phyloP scores from a whole-genome alignment of 2,329 filamentous ascomycete species.

The Pyricularia grisea region DNA sequence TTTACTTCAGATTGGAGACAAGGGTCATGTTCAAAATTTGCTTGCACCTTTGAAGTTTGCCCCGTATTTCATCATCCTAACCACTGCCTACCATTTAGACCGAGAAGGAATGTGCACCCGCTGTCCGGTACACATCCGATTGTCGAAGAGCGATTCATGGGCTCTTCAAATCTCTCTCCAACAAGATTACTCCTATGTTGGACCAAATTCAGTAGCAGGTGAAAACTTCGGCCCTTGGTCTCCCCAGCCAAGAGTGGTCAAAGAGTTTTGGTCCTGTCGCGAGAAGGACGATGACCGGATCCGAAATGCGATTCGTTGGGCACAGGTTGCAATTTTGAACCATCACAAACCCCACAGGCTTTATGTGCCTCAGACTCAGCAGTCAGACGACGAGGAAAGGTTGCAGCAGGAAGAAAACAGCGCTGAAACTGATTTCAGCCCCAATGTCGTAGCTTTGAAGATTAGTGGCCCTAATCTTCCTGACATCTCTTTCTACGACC shows the following conservation, averaged over 20 bases:
- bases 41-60: background rate
- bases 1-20: background rate
- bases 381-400: constrained; percentile 12
- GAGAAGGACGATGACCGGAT: constrained; percentile 55
- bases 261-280: constrained; percentile 54
- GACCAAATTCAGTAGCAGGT: background rate
- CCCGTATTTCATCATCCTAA: background rate
- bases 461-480: constrained; percentile 65
- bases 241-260: constrained; percentile 33
- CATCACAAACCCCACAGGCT: constrained; percentile 42
- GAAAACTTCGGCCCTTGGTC: constrained; percentile 49
- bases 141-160: constrained; percentile 53
- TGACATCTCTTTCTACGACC: constrained; percentile 72
- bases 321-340: constrained; percentile 70
- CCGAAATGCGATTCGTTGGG: constrained; percentile 59
- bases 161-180: constrained; percentile 59
- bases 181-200: constrained; percentile 41
- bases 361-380: constrained; percentile 36
- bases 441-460: constrained; percentile 69
- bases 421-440: constrained; percentile 61
- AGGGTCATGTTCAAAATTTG: background rate
- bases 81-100: background rate
- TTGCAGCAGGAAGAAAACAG: constrained; percentile 23
- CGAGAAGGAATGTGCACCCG: constrained; percentile 65
- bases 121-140: constrained; percentile 72